These are phyloP conservation scores for Mycena sanguinolenta DNA, from an alignment of 768 basidiomycete genomes.

Conservation along the genomic window DNA sequence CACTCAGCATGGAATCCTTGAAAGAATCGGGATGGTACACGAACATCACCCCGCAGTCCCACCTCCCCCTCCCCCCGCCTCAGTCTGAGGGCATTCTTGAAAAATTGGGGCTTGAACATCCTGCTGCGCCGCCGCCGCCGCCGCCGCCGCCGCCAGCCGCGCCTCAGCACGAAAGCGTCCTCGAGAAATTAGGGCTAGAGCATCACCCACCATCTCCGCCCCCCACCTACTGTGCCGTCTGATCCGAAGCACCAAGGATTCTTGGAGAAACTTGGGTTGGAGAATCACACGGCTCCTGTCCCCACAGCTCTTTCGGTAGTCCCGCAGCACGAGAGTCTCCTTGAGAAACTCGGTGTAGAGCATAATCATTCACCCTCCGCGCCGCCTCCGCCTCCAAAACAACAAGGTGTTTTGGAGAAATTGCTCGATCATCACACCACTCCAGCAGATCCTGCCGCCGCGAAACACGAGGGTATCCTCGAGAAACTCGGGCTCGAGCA, in stretches of 20 bases:
- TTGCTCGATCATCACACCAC: slow-evolving; percentile 4
- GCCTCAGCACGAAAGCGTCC: slow-evolving; percentile 11
- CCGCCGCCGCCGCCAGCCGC: background rate
- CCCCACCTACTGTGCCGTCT: background rate
- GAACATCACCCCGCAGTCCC: background rate
- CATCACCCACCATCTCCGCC: slow-evolving; percentile 17
- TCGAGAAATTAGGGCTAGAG: slow-evolving; percentile 18
- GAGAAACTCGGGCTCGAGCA: slow-evolving; percentile 28
- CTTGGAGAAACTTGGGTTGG: slow-evolving; percentile 15
- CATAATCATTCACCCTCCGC: background rate
- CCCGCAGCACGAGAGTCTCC: slow-evolving; percentile 8
- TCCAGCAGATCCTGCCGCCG: background rate
- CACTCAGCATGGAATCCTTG: slow-evolving; percentile 15
- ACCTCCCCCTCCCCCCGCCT: slow-evolving; percentile 15
- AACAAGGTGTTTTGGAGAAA: slow-evolving; percentile 10
- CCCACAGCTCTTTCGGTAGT: no score
- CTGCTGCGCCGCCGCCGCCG: background rate
- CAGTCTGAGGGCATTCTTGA: slow-evolving; percentile 19
- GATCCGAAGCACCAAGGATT: slow-evolving; percentile 4
- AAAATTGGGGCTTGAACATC: slow-evolving; percentile 11
- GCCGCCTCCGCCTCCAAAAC: background rate
- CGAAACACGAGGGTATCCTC: slow-evolving; percentile 17
- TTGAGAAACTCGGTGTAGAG: slow-evolving; percentile 15
- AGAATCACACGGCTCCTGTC: slow-evolving; percentile 2
- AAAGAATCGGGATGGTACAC: slow-evolving; percentile 7